phyloP scores from a whole-genome alignment of 495 filamentous ascomycete species.

The Aspergillus haitiensis region DNA sequence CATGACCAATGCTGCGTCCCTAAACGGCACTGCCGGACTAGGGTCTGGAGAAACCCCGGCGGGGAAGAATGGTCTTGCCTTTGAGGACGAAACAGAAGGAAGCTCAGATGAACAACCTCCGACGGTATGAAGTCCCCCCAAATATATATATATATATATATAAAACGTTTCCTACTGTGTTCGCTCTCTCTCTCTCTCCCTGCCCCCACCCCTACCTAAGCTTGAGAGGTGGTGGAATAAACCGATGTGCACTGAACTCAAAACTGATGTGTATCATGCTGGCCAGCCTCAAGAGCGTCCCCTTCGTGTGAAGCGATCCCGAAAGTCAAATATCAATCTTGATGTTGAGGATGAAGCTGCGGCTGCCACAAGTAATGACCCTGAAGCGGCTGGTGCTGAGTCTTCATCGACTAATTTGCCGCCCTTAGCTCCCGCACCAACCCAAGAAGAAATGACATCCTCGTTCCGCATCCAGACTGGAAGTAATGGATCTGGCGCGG shows the following conservation, averaged over 20 bases:
- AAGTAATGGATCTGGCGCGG: constrained; percentile 30
- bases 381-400: constrained; percentile 23
- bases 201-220: constrained; percentile 1
- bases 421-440: constrained; percentile 42
- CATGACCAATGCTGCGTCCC: constrained; percentile 31
- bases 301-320: constrained; percentile 80
- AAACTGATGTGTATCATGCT: background rate
- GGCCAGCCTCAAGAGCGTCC: constrained; percentile 85
- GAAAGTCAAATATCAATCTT: constrained; percentile 41
- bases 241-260: background rate
- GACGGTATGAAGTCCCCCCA: constrained; percentile 36
- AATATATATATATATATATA: background rate
- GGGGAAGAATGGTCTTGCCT: constrained; percentile 28
- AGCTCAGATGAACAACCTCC: constrained; percentile 51
- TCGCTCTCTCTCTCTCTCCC: background rate
- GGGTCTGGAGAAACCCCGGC: constrained; percentile 25
- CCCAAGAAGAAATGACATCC: constrained; percentile 44
- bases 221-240: background rate
- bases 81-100: constrained; percentile 51
- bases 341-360: constrained; percentile 29
- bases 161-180: background rate
- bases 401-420: constrained; percentile 31
- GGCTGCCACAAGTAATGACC: constrained; percentile 24
- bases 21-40: constrained; percentile 28
- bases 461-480: constrained; percentile 43